phyloP scores from a whole-genome alignment of 2,329 filamentous ascomycete species.

The Lachnellula subtilissima region DNA sequence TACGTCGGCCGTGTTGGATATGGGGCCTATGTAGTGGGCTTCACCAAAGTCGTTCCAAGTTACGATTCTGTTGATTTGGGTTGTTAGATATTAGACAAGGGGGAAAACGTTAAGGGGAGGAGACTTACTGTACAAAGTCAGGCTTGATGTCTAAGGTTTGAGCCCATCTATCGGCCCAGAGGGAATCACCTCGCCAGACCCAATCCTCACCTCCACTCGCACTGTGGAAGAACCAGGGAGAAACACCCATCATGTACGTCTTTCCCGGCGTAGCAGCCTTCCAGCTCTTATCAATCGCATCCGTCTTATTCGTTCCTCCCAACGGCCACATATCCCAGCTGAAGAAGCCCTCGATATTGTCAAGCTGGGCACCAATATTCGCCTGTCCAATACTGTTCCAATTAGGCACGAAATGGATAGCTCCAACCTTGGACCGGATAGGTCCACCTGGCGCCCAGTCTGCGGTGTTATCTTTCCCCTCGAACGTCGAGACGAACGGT shows the following conservation, averaged over 20 bases:
- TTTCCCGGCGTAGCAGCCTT: constrained; percentile 34
- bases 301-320: constrained; percentile 32
- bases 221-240: constrained; percentile 57
- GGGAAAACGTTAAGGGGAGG: constrained; percentile 17
- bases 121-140: constrained; percentile 38
- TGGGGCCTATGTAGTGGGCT: constrained; percentile 47
- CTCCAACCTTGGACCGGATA: constrained; percentile 35
- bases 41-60: constrained; percentile 53
- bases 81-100: constrained; percentile 19
- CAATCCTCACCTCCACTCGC: constrained; percentile 55
- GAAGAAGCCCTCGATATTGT: constrained; percentile 35
- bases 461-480: constrained; percentile 38
- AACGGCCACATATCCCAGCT: constrained; percentile 43
- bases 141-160: constrained; percentile 43
- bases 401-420: constrained; percentile 42
- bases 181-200: constrained; percentile 56
- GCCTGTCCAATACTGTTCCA: constrained; percentile 39
- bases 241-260: constrained; percentile 51
- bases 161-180: constrained; percentile 58
- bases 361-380: constrained; percentile 25
- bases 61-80: constrained; percentile 31
- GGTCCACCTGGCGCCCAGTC: constrained; percentile 37
- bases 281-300: constrained; percentile 37
- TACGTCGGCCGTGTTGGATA: constrained; percentile 34
- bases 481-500: constrained; percentile 49